phyloP scores from a whole-genome alignment of 2,329 filamentous ascomycete genomes.

The Penicillium decumbens region DNA sequence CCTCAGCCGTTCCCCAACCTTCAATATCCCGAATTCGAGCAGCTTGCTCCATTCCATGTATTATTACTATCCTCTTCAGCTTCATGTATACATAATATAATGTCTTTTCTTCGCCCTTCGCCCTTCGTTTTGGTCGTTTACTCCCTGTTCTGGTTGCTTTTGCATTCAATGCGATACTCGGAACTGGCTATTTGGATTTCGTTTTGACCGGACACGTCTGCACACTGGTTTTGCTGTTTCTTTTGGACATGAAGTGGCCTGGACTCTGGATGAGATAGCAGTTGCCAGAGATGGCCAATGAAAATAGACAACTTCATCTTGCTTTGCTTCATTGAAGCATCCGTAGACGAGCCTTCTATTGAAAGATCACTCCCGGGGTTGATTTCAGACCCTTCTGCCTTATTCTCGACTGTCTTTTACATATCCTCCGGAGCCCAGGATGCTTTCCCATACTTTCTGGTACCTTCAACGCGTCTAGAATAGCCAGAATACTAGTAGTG shows the following conservation, averaged over 20 bases:
- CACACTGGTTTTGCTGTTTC: background rate
- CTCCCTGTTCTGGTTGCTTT: background rate
- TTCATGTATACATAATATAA: constrained; percentile 21
- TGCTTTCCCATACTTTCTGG: too few relatives aligned
- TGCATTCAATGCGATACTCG: background rate
- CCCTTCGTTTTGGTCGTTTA: background rate
- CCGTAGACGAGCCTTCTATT: too few relatives aligned
- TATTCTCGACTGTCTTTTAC: too few relatives aligned
- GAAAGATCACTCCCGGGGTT: too few relatives aligned
- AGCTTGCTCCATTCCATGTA: constrained; percentile 14
- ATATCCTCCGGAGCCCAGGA: too few relatives aligned
- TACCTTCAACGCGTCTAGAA: too few relatives aligned
- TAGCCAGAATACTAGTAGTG: too few relatives aligned
- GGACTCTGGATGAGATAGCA: background rate
- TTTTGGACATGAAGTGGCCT: background rate
- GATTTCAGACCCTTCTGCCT: too few relatives aligned
- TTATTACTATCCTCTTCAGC: constrained; percentile 15
- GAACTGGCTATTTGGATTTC: background rate
- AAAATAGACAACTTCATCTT: background rate
- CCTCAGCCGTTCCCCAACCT: background rate
- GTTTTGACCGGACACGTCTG: background rate
- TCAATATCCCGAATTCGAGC: constrained; percentile 13
- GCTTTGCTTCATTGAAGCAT: too few relatives aligned
- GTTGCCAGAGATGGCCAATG: background rate
- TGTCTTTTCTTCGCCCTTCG: constrained; percentile 1